Conservation (phyloP, 345 rosid species). For the Conringia planisiliqua region DNA sequence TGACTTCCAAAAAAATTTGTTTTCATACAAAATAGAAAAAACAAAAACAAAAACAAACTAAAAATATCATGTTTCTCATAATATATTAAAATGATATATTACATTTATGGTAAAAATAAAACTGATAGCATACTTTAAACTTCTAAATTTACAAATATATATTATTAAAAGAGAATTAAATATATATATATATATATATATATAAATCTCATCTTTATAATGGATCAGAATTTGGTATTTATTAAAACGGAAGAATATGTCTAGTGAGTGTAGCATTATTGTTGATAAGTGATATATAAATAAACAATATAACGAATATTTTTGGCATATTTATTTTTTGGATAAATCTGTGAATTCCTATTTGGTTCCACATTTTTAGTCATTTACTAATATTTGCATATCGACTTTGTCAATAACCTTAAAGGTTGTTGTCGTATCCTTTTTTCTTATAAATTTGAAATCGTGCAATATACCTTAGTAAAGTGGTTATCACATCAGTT, state of each 20-base stretch:
- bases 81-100: too few species aligned
- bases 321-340: slow-evolving; percentile 1
- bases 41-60: too few species aligned
- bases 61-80: too few species aligned
- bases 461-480: neutral
- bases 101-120: too few species aligned
- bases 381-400: slow-evolving; percentile 12
- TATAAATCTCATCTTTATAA: too few species aligned
- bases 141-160: too few species aligned
- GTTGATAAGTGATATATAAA: neutral
- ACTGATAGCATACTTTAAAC: too few species aligned
- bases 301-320: neutral
- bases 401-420: slow-evolving; percentile 11
- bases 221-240: neutral
- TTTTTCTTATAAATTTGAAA: neutral
- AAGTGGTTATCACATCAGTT: slow-evolving; percentile 14
- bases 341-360: slow-evolving; percentile 5
- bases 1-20: too few species aligned
- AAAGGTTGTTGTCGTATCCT: slow-evolving; percentile 14
- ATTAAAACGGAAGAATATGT: neutral
- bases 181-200: too few species aligned
- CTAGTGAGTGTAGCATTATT: neutral
- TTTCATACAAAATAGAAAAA: too few species aligned
- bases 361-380: slow-evolving; percentile 21
- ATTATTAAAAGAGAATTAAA: too few species aligned